Conservation (phyloP, 73 alveolate species). For the Paramecium caudatum region DNA sequence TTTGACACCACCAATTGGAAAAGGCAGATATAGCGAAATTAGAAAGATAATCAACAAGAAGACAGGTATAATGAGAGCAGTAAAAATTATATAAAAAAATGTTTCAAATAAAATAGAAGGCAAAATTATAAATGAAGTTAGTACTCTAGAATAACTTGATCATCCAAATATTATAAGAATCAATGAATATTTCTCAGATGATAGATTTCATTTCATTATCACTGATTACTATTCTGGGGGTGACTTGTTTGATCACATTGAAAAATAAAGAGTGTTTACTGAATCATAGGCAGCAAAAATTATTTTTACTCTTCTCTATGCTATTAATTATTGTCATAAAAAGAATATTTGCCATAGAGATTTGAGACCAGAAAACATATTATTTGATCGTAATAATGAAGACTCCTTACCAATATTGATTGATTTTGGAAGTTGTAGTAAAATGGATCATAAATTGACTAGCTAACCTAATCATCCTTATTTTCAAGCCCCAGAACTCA, state of each 20-base stretch:
- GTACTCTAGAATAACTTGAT: constrained; percentile 57
- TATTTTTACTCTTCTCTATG: constrained; percentile 79
- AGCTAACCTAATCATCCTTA: constrained; percentile 42
- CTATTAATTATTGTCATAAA: constrained; percentile 88
- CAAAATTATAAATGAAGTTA: constrained; percentile 17
- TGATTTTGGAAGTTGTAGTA: constrained; percentile 73
- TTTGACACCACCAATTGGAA: constrained; percentile 69
- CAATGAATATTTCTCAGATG: constrained; percentile 71
- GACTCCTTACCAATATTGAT: constrained; percentile 59
- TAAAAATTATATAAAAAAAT: constrained; percentile 61
- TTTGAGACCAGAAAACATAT: constrained; percentile 84
- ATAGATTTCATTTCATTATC: constrained; percentile 66
- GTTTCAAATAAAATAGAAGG: constrained; percentile 50
- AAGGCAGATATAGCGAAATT: constrained; percentile 68
- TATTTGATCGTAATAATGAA: constrained; percentile 75
- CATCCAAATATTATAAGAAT: constrained; percentile 74
- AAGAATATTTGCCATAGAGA: constrained; percentile 86
- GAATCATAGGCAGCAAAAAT: constrained; percentile 77
- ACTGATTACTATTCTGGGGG: constrained; percentile 80
- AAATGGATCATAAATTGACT: not conserved
- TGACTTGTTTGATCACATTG: constrained; percentile 64
- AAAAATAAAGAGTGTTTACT: constrained; percentile 37
- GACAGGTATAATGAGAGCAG: constrained; percentile 74
- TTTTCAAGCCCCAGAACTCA: constrained; percentile 81
- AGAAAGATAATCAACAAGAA: constrained; percentile 45